These are phyloP conservation scores for Hypomontagnella monticulosa DNA, from an alignment of 495 filamentous ascomycete species.

Conservation along the genomic window DNA sequence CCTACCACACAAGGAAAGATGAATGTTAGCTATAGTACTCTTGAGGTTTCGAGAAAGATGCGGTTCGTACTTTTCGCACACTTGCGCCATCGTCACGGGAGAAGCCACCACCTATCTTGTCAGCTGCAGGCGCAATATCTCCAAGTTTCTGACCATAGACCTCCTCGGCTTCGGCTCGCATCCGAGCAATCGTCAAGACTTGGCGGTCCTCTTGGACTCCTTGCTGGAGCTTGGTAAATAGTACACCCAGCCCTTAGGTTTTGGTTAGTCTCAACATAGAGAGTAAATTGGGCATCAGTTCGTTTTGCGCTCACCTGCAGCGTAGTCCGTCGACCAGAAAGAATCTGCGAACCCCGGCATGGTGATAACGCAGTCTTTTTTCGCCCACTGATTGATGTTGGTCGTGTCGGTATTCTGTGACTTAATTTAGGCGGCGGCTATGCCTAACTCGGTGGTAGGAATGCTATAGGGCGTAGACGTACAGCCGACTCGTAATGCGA, in stretches of 20 bases:
- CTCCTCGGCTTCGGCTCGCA: constrained; percentile 97
- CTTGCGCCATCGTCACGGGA: constrained; percentile 94
- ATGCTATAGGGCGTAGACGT: constrained; percentile 11
- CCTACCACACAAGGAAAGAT: constrained; percentile 58
- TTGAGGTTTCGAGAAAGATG: constrained; percentile 1
- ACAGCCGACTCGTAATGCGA: constrained; percentile 28
- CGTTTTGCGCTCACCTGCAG: constrained; percentile 68
- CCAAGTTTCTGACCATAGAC: constrained; percentile 81
- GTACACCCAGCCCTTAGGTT: constrained; percentile 81
- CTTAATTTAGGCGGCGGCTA: constrained; percentile 10
- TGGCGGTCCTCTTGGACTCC: constrained; percentile 95
- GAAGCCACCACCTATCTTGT: constrained; percentile 87
- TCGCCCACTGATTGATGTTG: constrained; percentile 9
- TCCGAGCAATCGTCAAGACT: constrained; percentile 84
- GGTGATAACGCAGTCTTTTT: constrained; percentile 41
- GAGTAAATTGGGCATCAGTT: constrained; percentile 6
- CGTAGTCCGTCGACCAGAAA: constrained; percentile 96
- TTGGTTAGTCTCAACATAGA: constrained; percentile 8
- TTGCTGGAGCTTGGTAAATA: constrained; percentile 97
- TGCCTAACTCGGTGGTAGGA: not conserved
- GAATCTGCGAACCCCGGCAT: constrained; percentile 93
- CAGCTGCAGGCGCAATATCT: constrained; percentile 83
- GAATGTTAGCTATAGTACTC: constrained; percentile 29
- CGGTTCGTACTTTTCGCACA: constrained; percentile 79
- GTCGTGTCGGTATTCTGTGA: constrained; percentile 3